Conservation (phyloP, 2,329 filamentous ascomycete species). For the Hypoxylon sp. region DNA sequence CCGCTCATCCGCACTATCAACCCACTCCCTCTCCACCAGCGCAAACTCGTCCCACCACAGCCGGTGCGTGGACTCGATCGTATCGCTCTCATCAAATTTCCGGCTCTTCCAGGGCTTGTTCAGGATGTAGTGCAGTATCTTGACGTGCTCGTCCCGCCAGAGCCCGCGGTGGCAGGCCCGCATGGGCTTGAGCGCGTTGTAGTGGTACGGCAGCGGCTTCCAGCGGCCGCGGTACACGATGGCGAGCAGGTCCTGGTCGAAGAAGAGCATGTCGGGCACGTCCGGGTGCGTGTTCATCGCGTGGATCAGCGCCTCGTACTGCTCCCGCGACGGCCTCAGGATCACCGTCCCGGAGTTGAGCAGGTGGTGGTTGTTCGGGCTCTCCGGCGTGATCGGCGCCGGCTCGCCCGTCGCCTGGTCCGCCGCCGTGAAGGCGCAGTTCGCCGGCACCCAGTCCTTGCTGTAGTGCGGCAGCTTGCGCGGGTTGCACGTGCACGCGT, state of each 20-base stretch:
- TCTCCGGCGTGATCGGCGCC: constrained; percentile 45
- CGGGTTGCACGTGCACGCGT: constrained; percentile 52
- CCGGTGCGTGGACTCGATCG: constrained; percentile 50
- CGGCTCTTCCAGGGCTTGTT: constrained; percentile 52
- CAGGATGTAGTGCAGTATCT: constrained; percentile 50
- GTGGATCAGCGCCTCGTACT: constrained; percentile 50
- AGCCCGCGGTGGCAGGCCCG: constrained; percentile 47
- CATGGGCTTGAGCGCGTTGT: constrained; percentile 52
- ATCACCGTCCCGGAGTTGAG: constrained; percentile 54
- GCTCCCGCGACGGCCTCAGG: constrained; percentile 48
- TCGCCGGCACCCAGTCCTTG: constrained; percentile 52
- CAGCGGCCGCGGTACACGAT: constrained; percentile 48
- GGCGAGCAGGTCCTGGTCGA: constrained; percentile 51
- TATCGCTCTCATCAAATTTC: constrained; percentile 42
- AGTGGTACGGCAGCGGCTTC: constrained; percentile 50
- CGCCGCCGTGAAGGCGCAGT: constrained; percentile 51
- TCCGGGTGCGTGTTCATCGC: constrained; percentile 51
- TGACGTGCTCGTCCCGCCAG: constrained; percentile 48
- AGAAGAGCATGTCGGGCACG: constrained; percentile 50
- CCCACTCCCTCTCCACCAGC: constrained; percentile 50
- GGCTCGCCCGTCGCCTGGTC: constrained; percentile 49
- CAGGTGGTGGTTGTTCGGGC: constrained; percentile 52
- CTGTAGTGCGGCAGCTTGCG: constrained; percentile 50
- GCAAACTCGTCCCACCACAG: constrained; percentile 52
- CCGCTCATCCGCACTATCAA: constrained; percentile 41